These are phyloP conservation scores for Microbotryomycetes sp. DNA, from an alignment of 1,284 basidiomycete genomes.

Conservation along the genomic window DNA sequence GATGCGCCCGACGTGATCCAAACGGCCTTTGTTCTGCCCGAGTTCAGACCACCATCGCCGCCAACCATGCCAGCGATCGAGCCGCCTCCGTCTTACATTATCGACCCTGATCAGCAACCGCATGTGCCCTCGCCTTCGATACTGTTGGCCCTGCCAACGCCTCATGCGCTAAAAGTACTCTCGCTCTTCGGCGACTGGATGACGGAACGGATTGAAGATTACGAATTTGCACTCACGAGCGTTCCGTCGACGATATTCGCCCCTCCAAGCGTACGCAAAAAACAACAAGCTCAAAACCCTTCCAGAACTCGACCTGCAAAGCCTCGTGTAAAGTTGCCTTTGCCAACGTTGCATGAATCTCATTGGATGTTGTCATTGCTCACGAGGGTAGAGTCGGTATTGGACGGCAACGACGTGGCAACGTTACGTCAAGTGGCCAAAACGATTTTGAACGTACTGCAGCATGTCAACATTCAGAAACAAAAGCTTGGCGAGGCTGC, in stretches of 20 bases:
- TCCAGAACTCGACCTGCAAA: background rate
- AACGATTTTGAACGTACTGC: conserved; percentile 55
- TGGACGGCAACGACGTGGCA: conserved; percentile 70
- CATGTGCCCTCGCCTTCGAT: conserved; percentile 22
- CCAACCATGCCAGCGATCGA: background rate
- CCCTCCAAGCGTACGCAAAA: conserved; percentile 20
- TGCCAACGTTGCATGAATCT: conserved; percentile 58
- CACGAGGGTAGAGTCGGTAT: conserved; percentile 59
- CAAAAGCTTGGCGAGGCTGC: conserved; percentile 14
- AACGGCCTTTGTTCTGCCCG: no score
- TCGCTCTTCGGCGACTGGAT: conserved; percentile 80
- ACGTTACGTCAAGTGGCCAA: conserved; percentile 69
- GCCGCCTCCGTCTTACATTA: background rate
- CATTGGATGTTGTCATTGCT: conserved; percentile 80
- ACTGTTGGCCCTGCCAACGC: conserved; percentile 10
- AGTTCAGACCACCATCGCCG: no score
- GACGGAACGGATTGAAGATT: conserved; percentile 52
- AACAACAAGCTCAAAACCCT: background rate
- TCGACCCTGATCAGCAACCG: conserved; percentile 20
- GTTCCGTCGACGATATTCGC: conserved; percentile 33
- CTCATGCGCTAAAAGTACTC: conserved; percentile 55
- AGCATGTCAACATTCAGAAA: conserved; percentile 32
- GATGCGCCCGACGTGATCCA: conserved; percentile 1
- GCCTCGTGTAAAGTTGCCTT: conserved; percentile 30
- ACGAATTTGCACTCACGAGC: conserved; percentile 30